Evolutionary conservation across 495 filamentous ascomycete species (phyloP).

Genomic region (Durotheca rogersii): DNA sequence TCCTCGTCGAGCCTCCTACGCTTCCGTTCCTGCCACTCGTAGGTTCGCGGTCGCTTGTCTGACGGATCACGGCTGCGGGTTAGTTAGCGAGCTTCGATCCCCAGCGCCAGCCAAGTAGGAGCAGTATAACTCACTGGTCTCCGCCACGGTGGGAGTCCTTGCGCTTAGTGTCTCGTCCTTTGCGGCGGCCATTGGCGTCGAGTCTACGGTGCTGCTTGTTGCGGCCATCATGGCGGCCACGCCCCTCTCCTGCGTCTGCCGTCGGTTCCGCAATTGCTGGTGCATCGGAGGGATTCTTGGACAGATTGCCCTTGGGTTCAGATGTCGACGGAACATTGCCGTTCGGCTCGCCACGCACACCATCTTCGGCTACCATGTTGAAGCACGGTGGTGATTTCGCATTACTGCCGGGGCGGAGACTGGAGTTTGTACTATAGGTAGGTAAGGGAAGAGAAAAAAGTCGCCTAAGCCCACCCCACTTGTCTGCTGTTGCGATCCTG

Average conservation of each 20-base stretch:
- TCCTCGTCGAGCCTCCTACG: slow-evolving; percentile 37
- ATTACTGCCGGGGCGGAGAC: slow-evolving; percentile 4
- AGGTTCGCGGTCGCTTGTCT: slow-evolving; percentile 17
- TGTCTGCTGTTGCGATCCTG: too few species aligned
- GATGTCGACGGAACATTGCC: neutral
- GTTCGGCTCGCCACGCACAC: slow-evolving; percentile 3
- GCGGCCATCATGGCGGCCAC: slow-evolving; percentile 7
- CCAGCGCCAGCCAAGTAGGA: slow-evolving; percentile 9
- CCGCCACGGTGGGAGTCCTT: slow-evolving; percentile 9
- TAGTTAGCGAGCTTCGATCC: slow-evolving; percentile 33
- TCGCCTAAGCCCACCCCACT: too few species aligned
- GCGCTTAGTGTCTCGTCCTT: slow-evolving; percentile 19
- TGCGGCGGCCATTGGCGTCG: slow-evolving; percentile 22
- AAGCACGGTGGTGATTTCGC: slow-evolving; percentile 17
- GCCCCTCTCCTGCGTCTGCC: slow-evolving; percentile 15
- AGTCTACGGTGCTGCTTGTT: slow-evolving; percentile 9
- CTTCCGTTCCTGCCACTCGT: slow-evolving; percentile 34
- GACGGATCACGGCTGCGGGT: slow-evolving; percentile 11
- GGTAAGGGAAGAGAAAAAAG: too few species aligned
- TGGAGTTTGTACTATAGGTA: too few species aligned
- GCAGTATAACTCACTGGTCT: slow-evolving; percentile 12
- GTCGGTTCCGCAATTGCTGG: slow-evolving; percentile 8
- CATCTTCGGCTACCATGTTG: slow-evolving; percentile 21
- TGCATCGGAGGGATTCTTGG: neutral
- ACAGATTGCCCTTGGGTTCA: neutral